Evolutionary conservation across 768 basidiomycete species (phyloP).

Genomic region (Calvatia gigantea): DNA sequence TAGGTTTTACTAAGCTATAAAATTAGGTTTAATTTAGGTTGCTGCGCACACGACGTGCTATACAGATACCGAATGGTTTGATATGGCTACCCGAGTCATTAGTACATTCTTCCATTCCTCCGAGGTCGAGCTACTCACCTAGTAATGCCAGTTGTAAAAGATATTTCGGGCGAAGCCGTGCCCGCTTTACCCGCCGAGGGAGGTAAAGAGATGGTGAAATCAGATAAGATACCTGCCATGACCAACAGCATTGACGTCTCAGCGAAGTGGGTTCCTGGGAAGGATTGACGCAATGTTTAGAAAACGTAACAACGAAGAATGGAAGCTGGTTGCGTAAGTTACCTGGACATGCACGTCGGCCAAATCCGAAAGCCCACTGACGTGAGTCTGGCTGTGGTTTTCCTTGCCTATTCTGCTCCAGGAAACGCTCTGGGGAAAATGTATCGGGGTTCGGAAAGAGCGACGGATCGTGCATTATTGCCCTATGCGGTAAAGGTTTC

Average conservation of each 20-base stretch:
- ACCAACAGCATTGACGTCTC: conserved; percentile 18
- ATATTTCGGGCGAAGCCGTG: neutral
- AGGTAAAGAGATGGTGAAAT: conserved; percentile 12
- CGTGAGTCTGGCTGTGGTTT: conserved; percentile 17
- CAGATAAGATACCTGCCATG: conserved; percentile 16
- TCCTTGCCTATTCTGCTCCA: neutral
- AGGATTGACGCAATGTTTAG: neutral
- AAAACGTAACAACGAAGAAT: neutral
- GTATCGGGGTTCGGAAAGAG: conserved; percentile 17
- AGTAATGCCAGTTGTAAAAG: conserved; percentile 17
- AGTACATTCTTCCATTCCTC: neutral
- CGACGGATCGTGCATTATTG: conserved; percentile 22
- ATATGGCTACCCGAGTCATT: conserved; percentile 12
- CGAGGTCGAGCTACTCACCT: neutral
- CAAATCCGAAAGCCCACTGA: conserved; percentile 21
- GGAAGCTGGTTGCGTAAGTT: neutral
- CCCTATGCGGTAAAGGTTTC: conserved; percentile 14
- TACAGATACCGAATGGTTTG: conserved; percentile 15
- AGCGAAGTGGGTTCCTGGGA: conserved; percentile 17
- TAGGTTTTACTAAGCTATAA: neutral
- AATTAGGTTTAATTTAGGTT: neutral
- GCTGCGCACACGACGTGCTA: neutral
- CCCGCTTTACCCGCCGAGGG: neutral
- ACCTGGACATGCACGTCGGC: conserved; percentile 21
- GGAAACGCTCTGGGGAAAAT: conserved; percentile 20